Evolutionary conservation across 768 basidiomycete species (phyloP).

Genomic region (Strobilomyces echinocephalus): DNA sequence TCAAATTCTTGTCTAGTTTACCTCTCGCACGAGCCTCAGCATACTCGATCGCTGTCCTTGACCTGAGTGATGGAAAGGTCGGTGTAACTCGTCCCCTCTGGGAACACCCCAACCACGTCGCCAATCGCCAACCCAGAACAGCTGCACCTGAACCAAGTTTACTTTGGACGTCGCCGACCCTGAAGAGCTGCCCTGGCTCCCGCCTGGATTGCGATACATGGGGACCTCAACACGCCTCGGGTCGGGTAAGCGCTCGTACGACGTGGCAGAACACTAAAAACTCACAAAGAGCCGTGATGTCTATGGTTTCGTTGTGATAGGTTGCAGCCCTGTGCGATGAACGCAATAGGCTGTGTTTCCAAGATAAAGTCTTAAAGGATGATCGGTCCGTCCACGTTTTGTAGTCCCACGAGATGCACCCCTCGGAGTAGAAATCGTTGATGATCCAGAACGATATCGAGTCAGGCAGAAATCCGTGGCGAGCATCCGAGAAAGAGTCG

Average conservation of each 20-base stretch:
- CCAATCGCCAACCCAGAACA: background rate
- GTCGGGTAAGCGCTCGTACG: background rate
- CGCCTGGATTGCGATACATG: conserved; percentile 60
- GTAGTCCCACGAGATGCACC: conserved; percentile 51
- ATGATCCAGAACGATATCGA: conserved; percentile 62
- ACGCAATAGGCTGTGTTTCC: too few relatives aligned
- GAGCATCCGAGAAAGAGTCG: conserved; percentile 32
- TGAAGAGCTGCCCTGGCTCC: conserved; percentile 20
- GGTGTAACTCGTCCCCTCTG: background rate
- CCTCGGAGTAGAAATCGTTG: conserved; percentile 56
- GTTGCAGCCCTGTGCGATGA: conserved; percentile 51
- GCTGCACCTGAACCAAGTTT: too few relatives aligned
- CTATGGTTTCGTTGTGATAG: conserved; percentile 69
- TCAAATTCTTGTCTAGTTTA: too few relatives aligned
- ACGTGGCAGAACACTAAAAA: background rate
- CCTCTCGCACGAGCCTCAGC: too few relatives aligned
- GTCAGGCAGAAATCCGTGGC: conserved; percentile 57
- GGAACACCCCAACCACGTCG: background rate
- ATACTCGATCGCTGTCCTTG: too few relatives aligned
- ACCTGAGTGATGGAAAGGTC: background rate
- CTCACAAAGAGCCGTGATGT: conserved; percentile 45
- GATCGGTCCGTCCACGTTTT: conserved; percentile 58
- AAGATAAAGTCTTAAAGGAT: too few relatives aligned
- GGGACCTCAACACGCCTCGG: conserved; percentile 57
- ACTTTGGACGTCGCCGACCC: conserved; percentile 18